Base-by-base conservation (phyloP, 768 basidiomycete species). In the Suillus cothurnatus region DNA sequence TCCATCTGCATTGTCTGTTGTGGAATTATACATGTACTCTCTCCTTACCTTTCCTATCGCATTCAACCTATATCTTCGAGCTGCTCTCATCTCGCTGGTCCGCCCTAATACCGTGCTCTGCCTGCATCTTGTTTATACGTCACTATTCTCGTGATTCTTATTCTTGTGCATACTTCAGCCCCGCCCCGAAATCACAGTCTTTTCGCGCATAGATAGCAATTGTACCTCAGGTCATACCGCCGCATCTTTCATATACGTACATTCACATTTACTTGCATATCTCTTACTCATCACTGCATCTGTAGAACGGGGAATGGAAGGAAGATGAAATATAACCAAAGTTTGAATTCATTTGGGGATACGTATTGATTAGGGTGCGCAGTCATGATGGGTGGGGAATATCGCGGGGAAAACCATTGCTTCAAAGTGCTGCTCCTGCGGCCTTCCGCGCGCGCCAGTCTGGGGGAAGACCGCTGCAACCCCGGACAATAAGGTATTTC, bases 11-110 rank as follows among this genome's bases (percentile, higher is more conserved):
- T 34, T 14, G 32, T 21, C 14, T 61, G 74, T 74, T 74, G 74
- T 74, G 75, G 75, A 73, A 74, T 70, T 74, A 76, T 64, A 67
- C 74, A 75, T 74, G 76, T 64, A 74, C 73, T 73, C 64, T 66
- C 61, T 63, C 49, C 34, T 64, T 66, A 14, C 39, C 17, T 57
- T 53, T 45, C 61, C 55, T 52, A n/a, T 41, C 31, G 21, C 26
- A n/a, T 49, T 50, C 59, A 14, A 36, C 6, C 26, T 28, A 28
- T 21, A 31, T 26, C 39, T 21, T 47, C 55, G 39, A 49, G 32
- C 19, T 12, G 12, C 28, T 43, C 19, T 60, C 28, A 53, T 50
- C 36, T 55, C 38, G 9, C 38, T 38, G 38, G 58, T 59, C 19
- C 4, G 58, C 39, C 58, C 58, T 59, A 59, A 59, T 59, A 28